A percentile compares a stretch with the other conserved stretches of the same genome.
These are phyloP conservation scores for Jatropha multifida DNA, from an alignment of 441 rosid genomes.

Conservation along the genomic window DNA sequence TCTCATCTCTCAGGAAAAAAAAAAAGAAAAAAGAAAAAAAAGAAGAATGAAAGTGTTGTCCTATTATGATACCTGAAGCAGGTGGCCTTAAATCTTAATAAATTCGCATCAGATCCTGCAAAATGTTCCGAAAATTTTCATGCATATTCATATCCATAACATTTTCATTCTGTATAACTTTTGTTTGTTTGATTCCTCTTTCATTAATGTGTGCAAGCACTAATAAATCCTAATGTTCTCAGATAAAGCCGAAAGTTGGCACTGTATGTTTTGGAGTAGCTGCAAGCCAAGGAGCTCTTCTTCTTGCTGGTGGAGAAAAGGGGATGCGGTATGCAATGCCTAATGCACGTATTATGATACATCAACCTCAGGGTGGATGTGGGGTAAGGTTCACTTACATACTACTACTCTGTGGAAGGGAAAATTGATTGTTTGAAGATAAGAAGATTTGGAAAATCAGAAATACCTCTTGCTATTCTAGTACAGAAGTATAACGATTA, in stretches of 20 bases:
- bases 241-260: constrained; percentile 93
- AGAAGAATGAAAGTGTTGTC: neutral
- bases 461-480: neutral
- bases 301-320: constrained; percentile 92
- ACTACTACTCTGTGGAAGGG: constrained; percentile 7
- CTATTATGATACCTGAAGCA: neutral
- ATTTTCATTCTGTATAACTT: neutral
- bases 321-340: constrained; percentile 98
- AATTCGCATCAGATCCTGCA: neutral
- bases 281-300: constrained; percentile 93
- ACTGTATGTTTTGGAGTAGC: constrained; percentile 94
- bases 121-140: too few species aligned
- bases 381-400: constrained; percentile 54
- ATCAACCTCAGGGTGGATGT: constrained; percentile 87
- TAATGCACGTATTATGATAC: constrained; percentile 86
- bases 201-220: constrained; percentile 14
- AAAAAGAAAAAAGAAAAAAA: too few species aligned
- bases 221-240: constrained; percentile 23
- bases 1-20: neutral
- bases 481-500: neutral
- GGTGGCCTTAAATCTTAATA: neutral
- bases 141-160: neutral
- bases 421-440: neutral
- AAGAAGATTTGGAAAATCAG: neutral
- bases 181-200: neutral